Conservation (phyloP, 805 yeast species). For the Ogataea paradorogensis region DNA sequence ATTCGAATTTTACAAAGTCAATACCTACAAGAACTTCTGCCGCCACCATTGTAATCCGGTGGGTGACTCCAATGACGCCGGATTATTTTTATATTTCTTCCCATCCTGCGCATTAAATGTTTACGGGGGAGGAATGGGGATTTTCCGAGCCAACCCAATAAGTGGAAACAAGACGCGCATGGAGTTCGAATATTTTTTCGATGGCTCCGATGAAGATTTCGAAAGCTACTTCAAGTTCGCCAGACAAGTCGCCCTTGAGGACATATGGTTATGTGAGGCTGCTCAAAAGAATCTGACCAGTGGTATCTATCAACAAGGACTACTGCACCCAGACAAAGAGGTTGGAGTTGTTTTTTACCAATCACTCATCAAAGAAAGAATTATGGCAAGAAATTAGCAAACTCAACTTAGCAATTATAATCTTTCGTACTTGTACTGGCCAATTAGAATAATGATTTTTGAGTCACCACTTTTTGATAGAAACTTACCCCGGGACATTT, state of each 20-base stretch:
- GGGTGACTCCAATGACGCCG: conserved; percentile 15
- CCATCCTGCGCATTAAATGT: conserved; percentile 28
- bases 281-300: conserved; percentile 26
- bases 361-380: conserved; percentile 18
- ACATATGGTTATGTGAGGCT: conserved; percentile 30
- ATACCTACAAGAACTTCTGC: conserved; percentile 27
- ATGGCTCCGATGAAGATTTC: conserved; percentile 28
- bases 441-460: too few species aligned
- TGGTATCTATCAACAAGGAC: conserved; percentile 27
- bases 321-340: conserved; percentile 30
- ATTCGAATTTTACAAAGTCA: conserved; percentile 28
- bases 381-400: conserved; percentile 10
- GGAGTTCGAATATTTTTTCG: conserved; percentile 33
- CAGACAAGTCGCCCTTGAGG: conserved; percentile 33
- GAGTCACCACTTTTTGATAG: too few species aligned
- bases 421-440: too few species aligned
- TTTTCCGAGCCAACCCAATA: conserved; percentile 30
- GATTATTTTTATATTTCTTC: conserved; percentile 29
- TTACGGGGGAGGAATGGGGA: conserved; percentile 32
- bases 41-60: conserved; percentile 26
- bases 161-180: conserved; percentile 26
- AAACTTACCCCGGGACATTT: too few species aligned
- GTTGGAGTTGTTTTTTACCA: conserved; percentile 26
- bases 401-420: too few species aligned
- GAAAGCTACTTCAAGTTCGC: conserved; percentile 30